A percentile compares a stretch with the other conserved stretches of the same genome.
phyloP scores from a whole-genome alignment of 1,284 basidiomycete species.

The Ustilago crameri region DNA sequence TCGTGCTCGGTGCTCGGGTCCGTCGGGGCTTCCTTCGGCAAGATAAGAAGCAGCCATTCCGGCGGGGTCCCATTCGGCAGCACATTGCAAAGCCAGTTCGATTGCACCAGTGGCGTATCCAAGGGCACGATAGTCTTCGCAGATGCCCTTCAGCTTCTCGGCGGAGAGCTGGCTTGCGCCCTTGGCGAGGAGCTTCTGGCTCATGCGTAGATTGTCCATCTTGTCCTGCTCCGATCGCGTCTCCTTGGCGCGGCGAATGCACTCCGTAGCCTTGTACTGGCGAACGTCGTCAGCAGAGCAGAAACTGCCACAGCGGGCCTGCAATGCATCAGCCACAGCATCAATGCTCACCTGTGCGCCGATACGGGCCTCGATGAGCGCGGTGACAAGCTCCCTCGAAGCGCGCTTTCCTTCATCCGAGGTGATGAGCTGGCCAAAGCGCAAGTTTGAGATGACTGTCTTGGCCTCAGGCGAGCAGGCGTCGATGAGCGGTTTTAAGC shows the following conservation, averaged over 20 bases:
- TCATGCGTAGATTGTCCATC: slow-evolving; percentile 33
- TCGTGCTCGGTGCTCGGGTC: slow-evolving; percentile 74
- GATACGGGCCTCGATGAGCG: slow-evolving; percentile 97
- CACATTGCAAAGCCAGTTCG: slow-evolving; percentile 85
- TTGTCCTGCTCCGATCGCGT: slow-evolving; percentile 74
- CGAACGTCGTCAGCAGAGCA: slow-evolving; percentile 98
- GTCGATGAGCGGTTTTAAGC: slow-evolving; percentile 83
- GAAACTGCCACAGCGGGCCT: slow-evolving; percentile 94
- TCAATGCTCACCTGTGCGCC: slow-evolving; percentile 95
- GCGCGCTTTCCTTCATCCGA: slow-evolving; percentile 86
- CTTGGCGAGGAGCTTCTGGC: slow-evolving; percentile 79
- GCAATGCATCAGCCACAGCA: slow-evolving; percentile 91
- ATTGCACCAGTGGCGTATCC: slow-evolving; percentile 86
- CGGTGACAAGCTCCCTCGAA: slow-evolving; percentile 75
- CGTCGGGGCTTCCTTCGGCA: slow-evolving; percentile 75
- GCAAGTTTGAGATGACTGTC: slow-evolving; percentile 42
- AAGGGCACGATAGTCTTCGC: slow-evolving; percentile 84
- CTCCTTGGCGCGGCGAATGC: slow-evolving; percentile 87
- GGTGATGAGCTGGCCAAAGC: slow-evolving; percentile 70
- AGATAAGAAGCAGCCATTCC: slow-evolving; percentile 70
- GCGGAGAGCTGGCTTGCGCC: slow-evolving; percentile 85
- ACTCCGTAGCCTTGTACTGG: slow-evolving; percentile 97
- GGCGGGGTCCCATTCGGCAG: slow-evolving; percentile 80
- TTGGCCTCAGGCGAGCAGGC: slow-evolving; percentile 50
- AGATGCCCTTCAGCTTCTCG: slow-evolving; percentile 84